Base-by-base conservation (phyloP, 176 grass and related monocot genomes). In the Raddia guianensis region DNA sequence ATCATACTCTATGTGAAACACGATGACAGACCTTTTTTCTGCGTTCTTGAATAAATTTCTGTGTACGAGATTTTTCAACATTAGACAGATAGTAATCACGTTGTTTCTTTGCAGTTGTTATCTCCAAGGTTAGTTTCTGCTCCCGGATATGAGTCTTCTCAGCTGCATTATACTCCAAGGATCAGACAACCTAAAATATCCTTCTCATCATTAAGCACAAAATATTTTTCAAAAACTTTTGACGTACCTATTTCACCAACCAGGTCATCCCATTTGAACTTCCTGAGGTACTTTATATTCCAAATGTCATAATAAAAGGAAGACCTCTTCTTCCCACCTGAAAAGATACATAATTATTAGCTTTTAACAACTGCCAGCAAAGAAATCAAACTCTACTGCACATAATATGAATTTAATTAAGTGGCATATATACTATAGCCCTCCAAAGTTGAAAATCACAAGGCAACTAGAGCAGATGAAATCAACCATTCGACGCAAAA, bases 241-340 rank as follows among this genome's bases (percentile, higher is more conserved):
- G 27, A 62, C 78, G 6, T 91, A 98, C 92, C 90, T 83, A 86
- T 88, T 86, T 98, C 96, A 75, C 92, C 85, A 81, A 87, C 88
- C 16, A 95, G 90, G 75, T 98, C 95, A 89, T 98, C 95, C 95
- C 95, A 98, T 86, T 93, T 98, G 88, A 98, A 98, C 75, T 95
- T 95, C 60, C 88, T 92, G 66, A 98, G 88, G 67, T 95, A 95
- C 61, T 91, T 98, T 75, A 98, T 95, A 66, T 95, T 98, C 95
- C 95, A 98, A 83, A 98, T 95, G 63, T 98, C 95, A 82, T 98
- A 98, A 77, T 83, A 95, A 87, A 98, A 98, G 35, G 90, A 68
- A 37, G 92, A 95, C 55, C 90, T 93, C 66, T 90, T 92, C 69
- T 87, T 98, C 50, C 95, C 95, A 81, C 95, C 95, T 98, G 72